Percentiles rank a stretch among this genome's conserved stretches.
These are phyloP conservation scores for Microthlaspi erraticum DNA, from an alignment of 345 rosid genomes.

Conservation along the genomic window DNA sequence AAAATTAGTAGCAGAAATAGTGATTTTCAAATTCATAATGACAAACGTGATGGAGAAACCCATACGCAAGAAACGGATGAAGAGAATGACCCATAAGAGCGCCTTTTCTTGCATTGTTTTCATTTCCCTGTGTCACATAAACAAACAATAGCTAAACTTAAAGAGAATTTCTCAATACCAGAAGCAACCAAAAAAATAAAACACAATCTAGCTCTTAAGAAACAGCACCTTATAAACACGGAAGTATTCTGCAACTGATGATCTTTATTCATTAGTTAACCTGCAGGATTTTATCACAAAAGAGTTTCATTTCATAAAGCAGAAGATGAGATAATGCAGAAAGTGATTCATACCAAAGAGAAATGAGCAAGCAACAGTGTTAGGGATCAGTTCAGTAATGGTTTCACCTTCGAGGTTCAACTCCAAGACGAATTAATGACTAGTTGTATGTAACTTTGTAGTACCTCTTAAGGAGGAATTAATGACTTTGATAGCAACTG, in stretches of 20 bases:
- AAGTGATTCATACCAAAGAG: background rate
- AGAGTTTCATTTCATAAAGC: background rate
- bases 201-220: conserved; percentile 1
- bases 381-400: background rate
- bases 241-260: conserved; percentile 86
- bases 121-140: conserved; percentile 66
- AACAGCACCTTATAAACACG: conserved; percentile 72
- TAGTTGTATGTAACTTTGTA: too few relatives aligned
- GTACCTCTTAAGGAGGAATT: too few relatives aligned
- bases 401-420: conserved; percentile 82
- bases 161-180: background rate
- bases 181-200: conserved; percentile 1
- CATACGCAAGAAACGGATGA: conserved; percentile 94
- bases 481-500: too few relatives aligned
- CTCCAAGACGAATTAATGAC: conserved; percentile 68
- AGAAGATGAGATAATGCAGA: background rate
- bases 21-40: background rate
- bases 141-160: conserved; percentile 12
- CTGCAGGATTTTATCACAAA: too few relatives aligned
- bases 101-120: conserved; percentile 74
- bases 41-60: conserved; percentile 26
- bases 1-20: conserved; percentile 26
- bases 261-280: conserved; percentile 87
- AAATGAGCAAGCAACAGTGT: background rate
- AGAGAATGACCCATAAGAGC: conserved; percentile 69